Evolutionary conservation across 345 rosid genomes (phyloP).

Genomic region (Abelmoschus esculentus): DNA sequence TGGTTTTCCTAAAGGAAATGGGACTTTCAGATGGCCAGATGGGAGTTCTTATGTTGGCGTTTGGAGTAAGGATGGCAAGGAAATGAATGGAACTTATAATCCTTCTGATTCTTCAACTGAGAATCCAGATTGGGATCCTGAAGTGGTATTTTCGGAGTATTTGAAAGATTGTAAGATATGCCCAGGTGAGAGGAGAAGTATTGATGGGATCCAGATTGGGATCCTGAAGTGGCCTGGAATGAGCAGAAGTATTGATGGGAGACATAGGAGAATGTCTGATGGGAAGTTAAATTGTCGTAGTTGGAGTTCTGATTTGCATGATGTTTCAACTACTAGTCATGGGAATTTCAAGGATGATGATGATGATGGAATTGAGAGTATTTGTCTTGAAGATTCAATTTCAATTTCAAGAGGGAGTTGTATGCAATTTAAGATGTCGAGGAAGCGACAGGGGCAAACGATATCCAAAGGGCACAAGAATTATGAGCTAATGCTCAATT

Average conservation of each 20-base stretch:
- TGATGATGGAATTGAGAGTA: slow-evolving; percentile 24
- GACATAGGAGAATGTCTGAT: slow-evolving; percentile 56
- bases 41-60: slow-evolving; percentile 84
- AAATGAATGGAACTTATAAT: slow-evolving; percentile 72
- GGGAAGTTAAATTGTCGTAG: slow-evolving; percentile 50
- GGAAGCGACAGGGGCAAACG: slow-evolving; percentile 73
- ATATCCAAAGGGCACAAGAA: slow-evolving; percentile 92
- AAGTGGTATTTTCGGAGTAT: slow-evolving; percentile 42
- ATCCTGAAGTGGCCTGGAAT: slow-evolving; percentile 53
- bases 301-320: slow-evolving; percentile 23
- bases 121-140: slow-evolving; percentile 77
- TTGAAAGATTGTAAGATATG: slow-evolving; percentile 53
- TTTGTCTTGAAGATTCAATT: slow-evolving; percentile 36
- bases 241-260: slow-evolving; percentile 27
- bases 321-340: slow-evolving; percentile 21
- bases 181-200: slow-evolving; percentile 45
- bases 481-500: slow-evolving; percentile 95
- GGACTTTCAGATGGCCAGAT: slow-evolving; percentile 62
- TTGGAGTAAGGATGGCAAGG: slow-evolving; percentile 78
- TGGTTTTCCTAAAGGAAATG: slow-evolving; percentile 80
- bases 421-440: slow-evolving; percentile 34
- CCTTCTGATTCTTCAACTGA: slow-evolving; percentile 49
- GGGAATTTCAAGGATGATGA: slow-evolving; percentile 33
- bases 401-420: slow-evolving; percentile 20
- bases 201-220: too few species aligned